Conservation (phyloP, 176 grass and related monocot species). For the Echinochloa phyllopogon region DNA sequence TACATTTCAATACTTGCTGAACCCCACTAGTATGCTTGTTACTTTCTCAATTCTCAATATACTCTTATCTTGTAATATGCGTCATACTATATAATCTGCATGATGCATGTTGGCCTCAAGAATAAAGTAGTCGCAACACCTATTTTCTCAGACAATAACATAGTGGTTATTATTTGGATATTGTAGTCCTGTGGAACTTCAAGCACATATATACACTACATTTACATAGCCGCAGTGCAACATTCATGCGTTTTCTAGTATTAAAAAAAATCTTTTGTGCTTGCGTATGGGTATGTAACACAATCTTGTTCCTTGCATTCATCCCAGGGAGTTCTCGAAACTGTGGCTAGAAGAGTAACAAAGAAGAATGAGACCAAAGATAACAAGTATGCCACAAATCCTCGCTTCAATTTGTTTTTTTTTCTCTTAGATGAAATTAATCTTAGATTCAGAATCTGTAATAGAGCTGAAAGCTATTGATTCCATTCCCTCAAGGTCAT, state of each 20-base stretch:
- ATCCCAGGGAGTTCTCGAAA: slow-evolving; percentile 88
- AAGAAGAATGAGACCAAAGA: slow-evolving; percentile 99
- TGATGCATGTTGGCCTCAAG: neutral
- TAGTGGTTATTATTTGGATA: neutral
- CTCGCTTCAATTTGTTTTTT: slow-evolving; percentile 27
- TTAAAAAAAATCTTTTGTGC: neutral
- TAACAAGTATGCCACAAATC: slow-evolving; percentile 76
- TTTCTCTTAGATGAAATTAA: slow-evolving; percentile 22
- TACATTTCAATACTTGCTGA: slow-evolving; percentile 2
- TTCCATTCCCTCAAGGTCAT: slow-evolving; percentile 62
- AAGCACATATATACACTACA: neutral
- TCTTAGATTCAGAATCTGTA: slow-evolving; percentile 28
- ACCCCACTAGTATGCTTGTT: neutral
- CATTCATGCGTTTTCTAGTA: neutral
- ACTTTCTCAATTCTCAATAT: neutral
- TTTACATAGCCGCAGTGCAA: neutral
- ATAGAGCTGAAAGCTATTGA: slow-evolving; percentile 34
- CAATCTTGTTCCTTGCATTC: slow-evolving; percentile 40
- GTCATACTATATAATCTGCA: neutral
- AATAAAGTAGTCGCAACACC: neutral
- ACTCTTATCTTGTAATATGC: neutral
- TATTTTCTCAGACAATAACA: slow-evolving; percentile 28
- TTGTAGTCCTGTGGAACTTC: neutral
- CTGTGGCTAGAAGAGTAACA: slow-evolving; percentile 88
- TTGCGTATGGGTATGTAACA: neutral